These are phyloP conservation scores for Mycena metata DNA, from an alignment of 768 basidiomycete species.

Conservation along the genomic window DNA sequence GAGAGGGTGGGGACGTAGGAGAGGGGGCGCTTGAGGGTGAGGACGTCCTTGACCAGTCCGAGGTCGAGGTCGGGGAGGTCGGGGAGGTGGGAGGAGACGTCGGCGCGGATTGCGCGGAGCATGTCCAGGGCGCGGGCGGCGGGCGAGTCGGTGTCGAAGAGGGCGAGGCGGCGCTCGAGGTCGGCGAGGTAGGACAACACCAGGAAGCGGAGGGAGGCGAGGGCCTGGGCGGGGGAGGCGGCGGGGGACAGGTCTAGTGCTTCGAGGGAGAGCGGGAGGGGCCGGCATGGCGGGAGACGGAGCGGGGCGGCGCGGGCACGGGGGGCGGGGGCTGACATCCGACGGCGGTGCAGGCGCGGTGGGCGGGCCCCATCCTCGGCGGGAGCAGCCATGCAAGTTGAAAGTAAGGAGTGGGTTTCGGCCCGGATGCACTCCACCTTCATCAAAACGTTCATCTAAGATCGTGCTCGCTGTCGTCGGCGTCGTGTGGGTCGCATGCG, in stretches of 20 bases:
- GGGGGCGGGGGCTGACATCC: slow-evolving; percentile 49
- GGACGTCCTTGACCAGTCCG: slow-evolving; percentile 53
- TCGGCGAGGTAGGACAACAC: slow-evolving; percentile 85
- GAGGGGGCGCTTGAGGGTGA: slow-evolving; percentile 70
- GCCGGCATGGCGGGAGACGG: slow-evolving; percentile 57
- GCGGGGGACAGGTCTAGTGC: slow-evolving; percentile 76
- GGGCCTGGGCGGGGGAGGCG: slow-evolving; percentile 69
- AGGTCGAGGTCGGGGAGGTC: slow-evolving; percentile 48
- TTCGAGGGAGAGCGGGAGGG: slow-evolving; percentile 71
- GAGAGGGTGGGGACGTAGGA: too few relatives aligned
- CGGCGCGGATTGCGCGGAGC: slow-evolving; percentile 76
- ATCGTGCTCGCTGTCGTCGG: too few relatives aligned
- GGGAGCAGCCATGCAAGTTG: too few relatives aligned
- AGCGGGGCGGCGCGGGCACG: slow-evolving; percentile 42
- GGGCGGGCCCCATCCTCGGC: neutral
- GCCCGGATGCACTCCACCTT: too few relatives aligned
- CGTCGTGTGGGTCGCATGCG: too few relatives aligned
- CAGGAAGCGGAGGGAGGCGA: slow-evolving; percentile 75
- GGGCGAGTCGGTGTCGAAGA: slow-evolving; percentile 75
- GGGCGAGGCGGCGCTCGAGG: slow-evolving; percentile 72
- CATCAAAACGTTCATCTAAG: too few relatives aligned
- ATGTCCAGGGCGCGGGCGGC: slow-evolving; percentile 73
- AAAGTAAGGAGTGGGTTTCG: too few relatives aligned
- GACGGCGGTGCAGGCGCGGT: slow-evolving; percentile 47
- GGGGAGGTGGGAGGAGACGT: slow-evolving; percentile 76